A percentile compares a stretch with the other conserved stretches of the same genome.
phyloP scores from a whole-genome alignment of 768 basidiomycete species.

The Lactifluus subvellereus region DNA sequence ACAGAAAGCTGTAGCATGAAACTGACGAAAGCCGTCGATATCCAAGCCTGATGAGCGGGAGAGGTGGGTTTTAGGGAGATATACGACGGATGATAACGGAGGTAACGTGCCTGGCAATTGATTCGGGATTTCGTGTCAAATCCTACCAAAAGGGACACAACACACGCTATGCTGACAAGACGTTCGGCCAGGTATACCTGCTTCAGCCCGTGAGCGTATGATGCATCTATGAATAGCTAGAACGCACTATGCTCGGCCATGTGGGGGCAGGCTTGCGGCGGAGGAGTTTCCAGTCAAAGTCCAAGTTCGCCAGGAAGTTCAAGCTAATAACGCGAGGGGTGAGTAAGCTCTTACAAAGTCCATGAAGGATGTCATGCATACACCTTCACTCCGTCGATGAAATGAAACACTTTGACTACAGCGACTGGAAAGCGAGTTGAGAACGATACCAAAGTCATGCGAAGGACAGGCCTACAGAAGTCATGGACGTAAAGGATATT shows the following conservation, averaged over 20 bases:
- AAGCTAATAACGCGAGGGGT: neutral
- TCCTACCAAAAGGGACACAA: neutral
- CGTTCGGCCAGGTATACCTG: conserved; percentile 4
- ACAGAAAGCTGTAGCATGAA: neutral
- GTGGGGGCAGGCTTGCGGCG: neutral
- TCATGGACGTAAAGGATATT: neutral
- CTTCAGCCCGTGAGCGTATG: neutral
- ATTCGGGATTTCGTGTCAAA: neutral
- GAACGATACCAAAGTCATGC: too few species aligned
- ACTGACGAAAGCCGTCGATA: conserved; percentile 5
- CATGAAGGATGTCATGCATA: neutral
- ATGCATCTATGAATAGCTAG: neutral
- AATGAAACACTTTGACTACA: conserved; percentile 11
- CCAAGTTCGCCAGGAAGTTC: conserved; percentile 1
- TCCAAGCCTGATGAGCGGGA: neutral
- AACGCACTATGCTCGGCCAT: conserved; percentile 7
- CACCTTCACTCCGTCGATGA: conserved; percentile 13
- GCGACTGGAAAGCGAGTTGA: neutral
- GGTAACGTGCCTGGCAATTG: conserved; percentile 3
- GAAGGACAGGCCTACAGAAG: neutral
- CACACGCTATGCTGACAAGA: conserved; percentile 4
- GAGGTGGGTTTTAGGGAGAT: neutral
- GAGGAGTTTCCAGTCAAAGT: conserved; percentile 9
- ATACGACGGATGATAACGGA: too few species aligned
- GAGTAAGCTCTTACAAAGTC: neutral